Conservation (phyloP, 768 basidiomycete species). For the Tricholoma hemisulphureum region DNA sequence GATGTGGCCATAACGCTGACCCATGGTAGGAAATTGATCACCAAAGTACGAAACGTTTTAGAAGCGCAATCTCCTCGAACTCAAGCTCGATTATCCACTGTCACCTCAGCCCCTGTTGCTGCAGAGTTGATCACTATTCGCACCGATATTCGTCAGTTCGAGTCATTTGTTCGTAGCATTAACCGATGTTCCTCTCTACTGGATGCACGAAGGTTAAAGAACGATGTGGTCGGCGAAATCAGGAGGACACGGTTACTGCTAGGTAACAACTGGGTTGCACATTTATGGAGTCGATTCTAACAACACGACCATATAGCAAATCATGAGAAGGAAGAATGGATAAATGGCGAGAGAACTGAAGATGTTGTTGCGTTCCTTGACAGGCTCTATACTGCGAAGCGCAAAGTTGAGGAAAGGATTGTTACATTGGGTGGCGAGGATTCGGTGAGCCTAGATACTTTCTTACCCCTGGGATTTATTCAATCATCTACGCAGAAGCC, state of each 20-base stretch:
- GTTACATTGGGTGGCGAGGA: conserved; percentile 69
- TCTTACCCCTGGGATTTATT: background rate
- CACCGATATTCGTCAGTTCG: conserved; percentile 82
- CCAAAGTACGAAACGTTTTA: conserved; percentile 80
- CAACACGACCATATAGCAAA: conserved; percentile 49
- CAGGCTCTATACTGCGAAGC: conserved; percentile 84
- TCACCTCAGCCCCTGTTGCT: conserved; percentile 29
- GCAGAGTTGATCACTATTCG: conserved; percentile 78
- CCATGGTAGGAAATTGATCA: conserved; percentile 70
- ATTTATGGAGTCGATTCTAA: background rate
- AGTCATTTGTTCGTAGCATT: conserved; percentile 87
- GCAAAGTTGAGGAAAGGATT: conserved; percentile 84
- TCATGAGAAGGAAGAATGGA: conserved; percentile 87
- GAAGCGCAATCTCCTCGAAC: conserved; percentile 74
- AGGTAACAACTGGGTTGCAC: conserved; percentile 42
- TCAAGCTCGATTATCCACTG: conserved; percentile 40
- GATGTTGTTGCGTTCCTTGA: conserved; percentile 86
- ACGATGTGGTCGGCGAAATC: conserved; percentile 91
- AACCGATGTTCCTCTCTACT: conserved; percentile 75
- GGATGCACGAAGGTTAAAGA: conserved; percentile 88
- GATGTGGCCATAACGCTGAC: conserved; percentile 2
- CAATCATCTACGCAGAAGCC: conserved; percentile 31
- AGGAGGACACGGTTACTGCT: conserved; percentile 72
- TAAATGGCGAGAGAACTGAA: conserved; percentile 81
- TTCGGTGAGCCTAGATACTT: conserved; percentile 41